Base-by-base conservation (phyloP, 176 grass and related monocot species). In the Puccinellia tenuiflora region DNA sequence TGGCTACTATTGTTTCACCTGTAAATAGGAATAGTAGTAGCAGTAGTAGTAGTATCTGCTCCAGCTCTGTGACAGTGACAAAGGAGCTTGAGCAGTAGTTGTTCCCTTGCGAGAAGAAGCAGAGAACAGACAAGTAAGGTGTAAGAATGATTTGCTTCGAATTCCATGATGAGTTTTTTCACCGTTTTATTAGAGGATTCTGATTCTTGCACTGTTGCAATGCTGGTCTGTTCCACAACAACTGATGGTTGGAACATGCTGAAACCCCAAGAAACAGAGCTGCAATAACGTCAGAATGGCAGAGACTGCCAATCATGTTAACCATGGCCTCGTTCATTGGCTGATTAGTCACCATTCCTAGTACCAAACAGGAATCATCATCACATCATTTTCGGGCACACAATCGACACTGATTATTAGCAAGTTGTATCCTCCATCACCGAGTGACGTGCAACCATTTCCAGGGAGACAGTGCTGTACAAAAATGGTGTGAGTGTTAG, bases 401-500 rank as follows among this genome's bases (percentile, higher is more conserved):
- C 53, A 76, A 12, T 74, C 56, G 68, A 80, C 75, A 85, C 68
- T 65, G 31, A 60, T 42, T 11, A 62, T 50, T 38, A 20, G 10
- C 53, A 78, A 71, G 80, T 60, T 57, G 71, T 22, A 29, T 46
- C n/a, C 40, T 35, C 50, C 22, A 29, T 48, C 51, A 38, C 29
- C 51, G 48, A 38, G 86, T 73, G 46, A 73, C 75, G 26, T 73
- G 75, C 81, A 68, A 75, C 77, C 67, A 59, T 85, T 53, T 79
- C 26, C 70, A 73, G 50, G 2, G 55, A 80, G 67, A 82, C 50
- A 59, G 28, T 29, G 33, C 42, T 31, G 63, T 35, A 55, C 75
- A 89, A 52, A 85, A 82, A 85, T 77, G 63, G 63, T 28, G 62
- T 35, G 69, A 56, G 78, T 34, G 78, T 78, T 72, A 53, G 83